Evolutionary conservation across 164 flowering plant species (phyloP).

Genomic region (Nymphaea colorata): DNA sequence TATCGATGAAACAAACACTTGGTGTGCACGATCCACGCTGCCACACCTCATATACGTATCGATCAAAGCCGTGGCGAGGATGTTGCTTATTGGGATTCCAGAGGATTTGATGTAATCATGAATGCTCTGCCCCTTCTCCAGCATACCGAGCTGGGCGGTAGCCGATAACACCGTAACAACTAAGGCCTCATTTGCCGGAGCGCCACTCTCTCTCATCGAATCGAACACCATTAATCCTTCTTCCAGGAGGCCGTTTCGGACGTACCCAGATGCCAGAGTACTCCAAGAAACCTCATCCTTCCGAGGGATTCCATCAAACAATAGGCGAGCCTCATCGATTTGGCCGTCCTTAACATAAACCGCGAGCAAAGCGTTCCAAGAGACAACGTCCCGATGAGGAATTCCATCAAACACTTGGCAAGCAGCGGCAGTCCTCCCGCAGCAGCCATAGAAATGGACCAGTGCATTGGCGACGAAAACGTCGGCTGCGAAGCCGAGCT

Average conservation of each 20-base stretch:
- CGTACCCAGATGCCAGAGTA: conserved; percentile 43
- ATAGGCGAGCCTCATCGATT: conserved; percentile 8
- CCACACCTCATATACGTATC: conserved; percentile 81
- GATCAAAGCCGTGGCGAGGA: conserved; percentile 48
- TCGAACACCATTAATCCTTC: neutral
- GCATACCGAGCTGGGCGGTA: neutral
- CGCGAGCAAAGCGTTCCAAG: conserved; percentile 6
- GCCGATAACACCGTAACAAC: neutral
- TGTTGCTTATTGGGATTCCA: conserved; percentile 3
- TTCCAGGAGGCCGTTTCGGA: neutral
- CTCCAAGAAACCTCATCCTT: conserved; percentile 59
- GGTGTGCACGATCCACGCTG: conserved; percentile 22
- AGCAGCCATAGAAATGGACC: conserved; percentile 6
- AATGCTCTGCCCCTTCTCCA: neutral
- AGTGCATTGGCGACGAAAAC: conserved; percentile 6
- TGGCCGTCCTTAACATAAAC: neutral
- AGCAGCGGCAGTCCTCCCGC: neutral
- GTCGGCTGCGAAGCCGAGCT: conserved; percentile 5
- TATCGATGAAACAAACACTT: conserved; percentile 26
- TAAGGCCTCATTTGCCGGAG: neutral
- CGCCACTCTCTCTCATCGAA: neutral
- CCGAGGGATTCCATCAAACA: conserved; percentile 50
- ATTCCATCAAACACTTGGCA: neutral
- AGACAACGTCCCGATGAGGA: neutral
- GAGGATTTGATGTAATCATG: neutral